These are phyloP conservation scores for Allantophomopsis cytisporea DNA, from an alignment of 2,329 filamentous ascomycete species.

Conservation along the genomic window DNA sequence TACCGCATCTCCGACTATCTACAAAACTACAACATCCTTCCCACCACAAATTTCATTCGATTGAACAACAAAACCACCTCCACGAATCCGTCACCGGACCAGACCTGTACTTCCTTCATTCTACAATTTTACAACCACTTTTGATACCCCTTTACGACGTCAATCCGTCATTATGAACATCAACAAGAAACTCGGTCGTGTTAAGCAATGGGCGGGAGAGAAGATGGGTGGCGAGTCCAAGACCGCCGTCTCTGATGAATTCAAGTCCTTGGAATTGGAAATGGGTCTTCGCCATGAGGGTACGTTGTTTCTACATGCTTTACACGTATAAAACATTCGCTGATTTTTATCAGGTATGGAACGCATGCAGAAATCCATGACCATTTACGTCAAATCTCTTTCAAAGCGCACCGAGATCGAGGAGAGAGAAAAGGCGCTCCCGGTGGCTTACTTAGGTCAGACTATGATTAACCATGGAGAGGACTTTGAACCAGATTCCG, in stretches of 20 bases:
- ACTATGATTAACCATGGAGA: constrained; percentile 84
- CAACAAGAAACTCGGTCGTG: constrained; percentile 78
- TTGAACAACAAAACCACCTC: too few species aligned
- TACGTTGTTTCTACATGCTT: constrained; percentile 27
- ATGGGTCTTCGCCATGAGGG: constrained; percentile 84
- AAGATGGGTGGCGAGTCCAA: constrained; percentile 88
- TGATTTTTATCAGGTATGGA: constrained; percentile 62
- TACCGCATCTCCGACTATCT: too few species aligned
- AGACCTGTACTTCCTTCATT: too few species aligned
- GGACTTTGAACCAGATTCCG: constrained; percentile 81
- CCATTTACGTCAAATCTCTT: constrained; percentile 74
- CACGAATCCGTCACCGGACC: too few species aligned
- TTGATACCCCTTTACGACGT: too few species aligned
- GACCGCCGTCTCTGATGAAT: constrained; percentile 78
- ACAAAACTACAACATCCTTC: too few species aligned
- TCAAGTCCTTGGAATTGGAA: constrained; percentile 78
- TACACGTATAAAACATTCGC: not conserved
- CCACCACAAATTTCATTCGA: too few species aligned
- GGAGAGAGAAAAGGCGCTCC: constrained; percentile 77
- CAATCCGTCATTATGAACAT: constrained; percentile 18
- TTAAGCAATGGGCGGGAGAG: constrained; percentile 97
- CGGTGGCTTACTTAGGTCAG: constrained; percentile 65
- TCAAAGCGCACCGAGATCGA: constrained; percentile 73
- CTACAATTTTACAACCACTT: too few species aligned
- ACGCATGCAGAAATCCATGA: constrained; percentile 75